A percentile compares a stretch with the other conserved stretches of the same genome.
Evolutionary conservation across 805 yeast species (phyloP).

Genomic region (Debaryomyces prosopidis): DNA sequence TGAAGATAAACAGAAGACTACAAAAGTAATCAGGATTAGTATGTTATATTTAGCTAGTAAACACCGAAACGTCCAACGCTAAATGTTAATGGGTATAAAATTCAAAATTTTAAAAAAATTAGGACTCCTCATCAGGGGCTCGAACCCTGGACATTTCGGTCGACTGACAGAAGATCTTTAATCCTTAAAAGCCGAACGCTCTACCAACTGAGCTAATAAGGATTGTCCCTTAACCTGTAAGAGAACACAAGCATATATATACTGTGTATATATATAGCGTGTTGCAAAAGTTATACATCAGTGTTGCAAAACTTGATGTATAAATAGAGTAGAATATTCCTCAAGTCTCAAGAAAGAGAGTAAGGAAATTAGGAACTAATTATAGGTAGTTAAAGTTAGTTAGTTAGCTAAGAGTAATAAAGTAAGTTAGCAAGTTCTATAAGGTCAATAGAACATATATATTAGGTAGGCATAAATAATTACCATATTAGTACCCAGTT

Average conservation of each 20-base stretch:
- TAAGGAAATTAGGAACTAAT: neutral
- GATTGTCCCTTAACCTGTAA: slow-evolving; percentile 7
- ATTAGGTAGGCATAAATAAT: neutral
- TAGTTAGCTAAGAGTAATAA: neutral
- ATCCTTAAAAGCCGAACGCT: slow-evolving; percentile 63
- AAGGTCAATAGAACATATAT: neutral
- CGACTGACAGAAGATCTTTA: slow-evolving; percentile 6
- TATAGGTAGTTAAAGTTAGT: neutral
- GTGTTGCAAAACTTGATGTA: neutral
- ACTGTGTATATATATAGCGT: neutral
- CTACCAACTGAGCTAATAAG: slow-evolving; percentile 64
- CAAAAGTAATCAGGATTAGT: too few relatives aligned
- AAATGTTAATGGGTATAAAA: too few relatives aligned
- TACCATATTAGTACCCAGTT: neutral
- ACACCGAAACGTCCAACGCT: too few relatives aligned
- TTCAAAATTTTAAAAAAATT: slow-evolving; percentile 8
- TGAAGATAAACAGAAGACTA: too few relatives aligned
- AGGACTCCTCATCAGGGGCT: slow-evolving; percentile 60
- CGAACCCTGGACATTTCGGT: slow-evolving; percentile 58
- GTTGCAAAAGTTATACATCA: neutral
- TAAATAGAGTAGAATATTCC: neutral
- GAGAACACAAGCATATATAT: neutral
- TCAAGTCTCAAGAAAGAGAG: neutral
- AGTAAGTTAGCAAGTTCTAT: neutral
- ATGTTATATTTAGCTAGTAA: too few relatives aligned